These are phyloP conservation scores for Agaricus sinodeliciosus DNA, from an alignment of 768 basidiomycete species.

Conservation along the genomic window DNA sequence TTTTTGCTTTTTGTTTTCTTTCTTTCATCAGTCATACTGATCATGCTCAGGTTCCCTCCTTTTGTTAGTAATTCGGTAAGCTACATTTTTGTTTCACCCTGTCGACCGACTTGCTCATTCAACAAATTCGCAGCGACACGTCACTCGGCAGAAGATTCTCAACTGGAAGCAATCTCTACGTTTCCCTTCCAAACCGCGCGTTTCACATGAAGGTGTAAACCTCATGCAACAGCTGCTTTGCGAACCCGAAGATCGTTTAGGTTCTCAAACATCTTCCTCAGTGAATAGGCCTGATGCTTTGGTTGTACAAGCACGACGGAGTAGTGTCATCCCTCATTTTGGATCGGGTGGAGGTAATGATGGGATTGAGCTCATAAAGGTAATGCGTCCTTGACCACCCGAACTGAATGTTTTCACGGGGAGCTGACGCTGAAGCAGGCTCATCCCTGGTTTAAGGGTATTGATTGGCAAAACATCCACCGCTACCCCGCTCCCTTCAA, in stretches of 20 bases:
- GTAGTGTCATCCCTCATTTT: conserved; percentile 53
- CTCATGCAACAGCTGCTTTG: conserved; percentile 88
- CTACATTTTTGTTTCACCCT: conserved; percentile 11
- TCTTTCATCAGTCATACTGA: conserved; percentile 8
- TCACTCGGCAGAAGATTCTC: conserved; percentile 94
- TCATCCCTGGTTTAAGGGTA: conserved; percentile 87
- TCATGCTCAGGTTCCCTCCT: conserved; percentile 71
- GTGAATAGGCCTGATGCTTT: conserved; percentile 73
- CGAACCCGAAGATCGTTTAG: conserved; percentile 92
- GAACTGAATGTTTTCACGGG: background rate
- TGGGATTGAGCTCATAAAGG: conserved; percentile 91
- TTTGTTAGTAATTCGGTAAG: conserved; percentile 92
- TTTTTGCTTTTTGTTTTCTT: conserved; percentile 10
- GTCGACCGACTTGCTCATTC: conserved; percentile 13
- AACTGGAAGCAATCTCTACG: conserved; percentile 89
- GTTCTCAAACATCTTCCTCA: conserved; percentile 62
- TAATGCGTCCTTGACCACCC: conserved; percentile 20
- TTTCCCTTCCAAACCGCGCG: conserved; percentile 77
- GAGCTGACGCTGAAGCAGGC: conserved; percentile 35
- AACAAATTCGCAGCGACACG: conserved; percentile 58
- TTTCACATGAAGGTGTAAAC: conserved; percentile 82
- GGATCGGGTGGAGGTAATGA: conserved; percentile 53
- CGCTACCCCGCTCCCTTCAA: conserved; percentile 80
- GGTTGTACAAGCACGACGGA: conserved; percentile 67
- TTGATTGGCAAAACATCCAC: conserved; percentile 88